These are phyloP conservation scores for Fusarium burgessii DNA, from an alignment of 2,329 filamentous ascomycete species.

Conservation along the genomic window DNA sequence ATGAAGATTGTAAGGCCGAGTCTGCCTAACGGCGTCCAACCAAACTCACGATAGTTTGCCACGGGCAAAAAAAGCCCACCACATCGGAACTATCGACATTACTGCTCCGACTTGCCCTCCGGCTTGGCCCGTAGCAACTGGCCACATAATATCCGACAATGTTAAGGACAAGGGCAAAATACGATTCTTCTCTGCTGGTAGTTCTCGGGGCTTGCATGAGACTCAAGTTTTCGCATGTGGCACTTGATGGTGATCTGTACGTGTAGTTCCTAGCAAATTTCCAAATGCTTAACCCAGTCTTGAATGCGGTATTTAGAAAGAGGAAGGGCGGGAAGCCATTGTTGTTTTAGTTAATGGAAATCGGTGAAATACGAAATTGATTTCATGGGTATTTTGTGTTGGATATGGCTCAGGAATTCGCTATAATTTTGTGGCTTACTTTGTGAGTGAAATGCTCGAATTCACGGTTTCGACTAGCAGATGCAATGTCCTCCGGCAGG, in stretches of 20 bases:
- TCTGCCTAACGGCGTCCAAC: not conserved
- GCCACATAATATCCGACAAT: not conserved
- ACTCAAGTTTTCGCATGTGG: not conserved
- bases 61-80: not conserved
- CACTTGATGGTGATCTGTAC: not conserved
- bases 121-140: not conserved
- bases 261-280: not conserved
- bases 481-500: not conserved
- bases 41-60: not conserved
- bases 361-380: not conserved
- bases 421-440: not conserved
- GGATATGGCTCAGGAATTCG: not conserved
- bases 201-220: not conserved
- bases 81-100: not conserved
- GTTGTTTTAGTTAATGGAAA: not conserved
- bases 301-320: not conserved
- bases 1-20: not conserved
- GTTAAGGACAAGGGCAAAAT: not conserved
- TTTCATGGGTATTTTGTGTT: not conserved
- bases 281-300: not conserved
- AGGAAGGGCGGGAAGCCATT: no score
- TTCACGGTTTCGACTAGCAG: not conserved
- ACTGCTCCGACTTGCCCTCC: not conserved
- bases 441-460: not conserved
- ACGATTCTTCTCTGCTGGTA: not conserved